Percentiles rank a stretch among this genome's conserved stretches.
phyloP scores from a whole-genome alignment of 805 yeast genomes.

The Metschnikowia gelsemii region DNA sequence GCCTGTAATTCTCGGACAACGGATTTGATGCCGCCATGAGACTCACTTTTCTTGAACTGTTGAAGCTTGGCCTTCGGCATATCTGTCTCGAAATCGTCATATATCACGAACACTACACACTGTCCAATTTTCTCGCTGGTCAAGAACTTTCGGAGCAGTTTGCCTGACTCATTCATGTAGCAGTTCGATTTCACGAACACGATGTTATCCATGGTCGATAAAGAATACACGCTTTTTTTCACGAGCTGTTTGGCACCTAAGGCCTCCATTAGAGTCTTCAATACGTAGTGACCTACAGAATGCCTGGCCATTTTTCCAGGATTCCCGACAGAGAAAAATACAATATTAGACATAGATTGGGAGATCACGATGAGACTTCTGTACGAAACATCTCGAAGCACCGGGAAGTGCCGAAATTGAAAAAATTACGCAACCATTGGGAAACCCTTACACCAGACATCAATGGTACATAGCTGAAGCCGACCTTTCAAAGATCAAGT shows the following conservation, averaged over 20 bases:
- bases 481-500: not conserved
- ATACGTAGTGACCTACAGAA: conserved; percentile 39
- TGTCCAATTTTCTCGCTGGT: conserved; percentile 20
- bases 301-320: conserved; percentile 43
- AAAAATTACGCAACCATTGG: not conserved
- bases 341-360: conserved; percentile 8
- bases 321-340: conserved; percentile 38
- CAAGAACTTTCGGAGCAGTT: conserved; percentile 28
- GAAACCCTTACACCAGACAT: not conserved
- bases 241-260: conserved; percentile 31
- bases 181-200: conserved; percentile 36
- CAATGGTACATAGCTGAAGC: not conserved
- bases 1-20: conserved; percentile 17
- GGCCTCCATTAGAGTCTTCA: conserved; percentile 27
- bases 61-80: conserved; percentile 32
- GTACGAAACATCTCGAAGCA: too few species aligned
- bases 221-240: conserved; percentile 32
- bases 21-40: conserved; percentile 41
- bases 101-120: conserved; percentile 27
- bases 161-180: conserved; percentile 43
- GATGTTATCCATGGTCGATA: conserved; percentile 24
- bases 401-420: too few species aligned
- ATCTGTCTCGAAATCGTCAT: conserved; percentile 40
- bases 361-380: not conserved
- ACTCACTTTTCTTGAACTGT: conserved; percentile 35